Evolutionary conservation across 164 flowering plant species (phyloP).

Genomic region (Piper betle): DNA sequence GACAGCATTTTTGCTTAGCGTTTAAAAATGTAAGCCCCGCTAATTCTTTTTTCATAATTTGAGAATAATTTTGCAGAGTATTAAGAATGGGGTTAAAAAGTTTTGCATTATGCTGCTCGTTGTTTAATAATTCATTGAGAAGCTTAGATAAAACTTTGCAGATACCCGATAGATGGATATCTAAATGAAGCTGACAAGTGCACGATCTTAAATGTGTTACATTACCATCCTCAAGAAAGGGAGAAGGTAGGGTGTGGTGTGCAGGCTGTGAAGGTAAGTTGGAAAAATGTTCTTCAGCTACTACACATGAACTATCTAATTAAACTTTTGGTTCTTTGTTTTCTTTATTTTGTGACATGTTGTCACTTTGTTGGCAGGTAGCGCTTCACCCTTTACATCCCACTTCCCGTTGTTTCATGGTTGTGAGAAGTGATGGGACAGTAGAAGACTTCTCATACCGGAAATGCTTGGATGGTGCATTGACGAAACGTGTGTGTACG

Average conservation of each 20-base stretch:
- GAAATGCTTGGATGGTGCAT: slow-evolving; percentile 56
- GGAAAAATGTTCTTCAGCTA: too few species aligned
- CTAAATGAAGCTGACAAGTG: slow-evolving; percentile 42
- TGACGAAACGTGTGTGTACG: too few species aligned
- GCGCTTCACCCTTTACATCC: slow-evolving; percentile 29
- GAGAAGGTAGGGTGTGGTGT: slow-evolving; percentile 64
- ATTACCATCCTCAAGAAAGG: slow-evolving; percentile 50
- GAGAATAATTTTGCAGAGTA: not conserved
- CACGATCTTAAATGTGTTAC: slow-evolving; percentile 38
- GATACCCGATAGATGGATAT: slow-evolving; percentile 34
- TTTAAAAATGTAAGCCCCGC: not conserved
- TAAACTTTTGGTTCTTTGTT: not conserved
- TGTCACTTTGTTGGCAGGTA: slow-evolving; percentile 32
- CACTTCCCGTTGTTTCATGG: slow-evolving; percentile 45
- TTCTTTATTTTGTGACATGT: not conserved
- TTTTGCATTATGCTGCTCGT: not conserved
- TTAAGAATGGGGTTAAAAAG: not conserved
- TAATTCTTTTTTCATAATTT: too few species aligned
- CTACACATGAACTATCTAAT: not conserved
- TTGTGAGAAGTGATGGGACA: slow-evolving; percentile 58
- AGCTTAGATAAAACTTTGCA: slow-evolving; percentile 11
- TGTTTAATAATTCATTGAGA: not conserved
- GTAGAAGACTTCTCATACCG: slow-evolving; percentile 69
- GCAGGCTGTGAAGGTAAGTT: slow-evolving; percentile 51
- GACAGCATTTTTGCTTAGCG: not conserved